Conservation (phyloP, 768 basidiomycete genomes). For the Chiua virens region DNA sequence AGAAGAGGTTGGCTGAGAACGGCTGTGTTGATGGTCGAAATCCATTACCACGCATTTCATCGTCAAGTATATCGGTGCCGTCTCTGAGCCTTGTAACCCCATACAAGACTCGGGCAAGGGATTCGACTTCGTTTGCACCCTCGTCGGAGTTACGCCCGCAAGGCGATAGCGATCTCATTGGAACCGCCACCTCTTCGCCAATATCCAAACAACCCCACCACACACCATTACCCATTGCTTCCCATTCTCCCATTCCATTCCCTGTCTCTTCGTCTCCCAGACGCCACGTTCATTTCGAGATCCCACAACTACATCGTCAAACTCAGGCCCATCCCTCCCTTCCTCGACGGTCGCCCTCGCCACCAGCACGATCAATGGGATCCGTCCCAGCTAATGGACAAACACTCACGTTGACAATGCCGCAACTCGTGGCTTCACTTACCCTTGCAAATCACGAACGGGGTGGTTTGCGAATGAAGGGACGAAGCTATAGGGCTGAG, state of each 20-base stretch:
- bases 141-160: neutral
- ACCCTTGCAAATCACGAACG: conserved; percentile 28
- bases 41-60: conserved; percentile 21
- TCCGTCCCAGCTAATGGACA: conserved; percentile 2
- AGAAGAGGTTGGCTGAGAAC: conserved; percentile 30
- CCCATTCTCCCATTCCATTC: conserved; percentile 1
- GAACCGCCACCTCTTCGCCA: neutral
- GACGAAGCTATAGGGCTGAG: conserved; percentile 8
- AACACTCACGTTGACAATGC: conserved; percentile 26
- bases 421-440: conserved; percentile 33
- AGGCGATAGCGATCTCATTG: neutral
- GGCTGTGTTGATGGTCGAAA: conserved; percentile 31
- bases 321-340: conserved; percentile 2
- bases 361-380: conserved; percentile 19
- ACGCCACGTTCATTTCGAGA: conserved; percentile 27
- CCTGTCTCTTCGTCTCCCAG: conserved; percentile 3
- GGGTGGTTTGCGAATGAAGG: conserved; percentile 18
- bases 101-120: neutral
- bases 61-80: conserved; percentile 23
- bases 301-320: conserved; percentile 1
- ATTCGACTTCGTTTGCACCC: neutral
- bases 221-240: conserved; percentile 3
- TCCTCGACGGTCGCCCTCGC: conserved; percentile 27
- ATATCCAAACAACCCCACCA: neutral
- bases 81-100: conserved; percentile 18